Base-by-base conservation (phyloP, 2,329 filamentous ascomycete genomes). In the Celoporthe dispersa region DNA sequence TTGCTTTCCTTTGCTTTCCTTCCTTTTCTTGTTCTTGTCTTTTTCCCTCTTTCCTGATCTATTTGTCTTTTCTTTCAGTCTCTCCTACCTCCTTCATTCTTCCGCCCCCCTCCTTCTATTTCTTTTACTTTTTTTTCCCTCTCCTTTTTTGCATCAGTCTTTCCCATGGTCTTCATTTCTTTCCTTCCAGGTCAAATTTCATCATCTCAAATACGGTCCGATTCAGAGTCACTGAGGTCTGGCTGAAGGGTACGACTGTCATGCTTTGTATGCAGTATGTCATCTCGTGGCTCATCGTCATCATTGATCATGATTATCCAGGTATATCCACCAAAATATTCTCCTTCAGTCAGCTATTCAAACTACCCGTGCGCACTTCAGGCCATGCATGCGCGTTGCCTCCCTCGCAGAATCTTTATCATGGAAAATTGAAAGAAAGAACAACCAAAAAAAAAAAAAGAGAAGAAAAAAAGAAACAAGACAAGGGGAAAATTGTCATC, bases 241-340 rank as follows among this genome's bases (percentile, higher is more conserved):
- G 37, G 64, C 65, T 67, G 62, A 61, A 53, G 53, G 57, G 57
- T 31, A 57, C 53, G 41, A 33, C 61, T 70, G 62, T 64, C 53
- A 70, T 67, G 53, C 67, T 65, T 65, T 57, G 68, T 63, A 72
- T 70, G 70, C 62, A 66, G 59, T 70, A 64, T 44, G 55, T 66
- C 68, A 62, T 71, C 68, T 71, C 68, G 61, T 72, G 65, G 68
- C 66, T 72, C 69, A 57, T 71, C 69, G 62, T 71, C 69, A 68
- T 71, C 70, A 66, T 70, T 70, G 70, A 63, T 72, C 68, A 67
- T 72, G 68, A 68, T 70, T 68, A 68, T 63, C 68, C 68, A 70
- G 70, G 68, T 72, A 72, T 72, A 70, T 70, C 68, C 68, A 66
- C 61, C 70, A 68, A 61, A 57, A 11, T 33, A 33, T 22, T 61